Evolutionary conservation across 2,329 filamentous ascomycete species (phyloP).

Genomic region (Pseudocercospora musae): DNA sequence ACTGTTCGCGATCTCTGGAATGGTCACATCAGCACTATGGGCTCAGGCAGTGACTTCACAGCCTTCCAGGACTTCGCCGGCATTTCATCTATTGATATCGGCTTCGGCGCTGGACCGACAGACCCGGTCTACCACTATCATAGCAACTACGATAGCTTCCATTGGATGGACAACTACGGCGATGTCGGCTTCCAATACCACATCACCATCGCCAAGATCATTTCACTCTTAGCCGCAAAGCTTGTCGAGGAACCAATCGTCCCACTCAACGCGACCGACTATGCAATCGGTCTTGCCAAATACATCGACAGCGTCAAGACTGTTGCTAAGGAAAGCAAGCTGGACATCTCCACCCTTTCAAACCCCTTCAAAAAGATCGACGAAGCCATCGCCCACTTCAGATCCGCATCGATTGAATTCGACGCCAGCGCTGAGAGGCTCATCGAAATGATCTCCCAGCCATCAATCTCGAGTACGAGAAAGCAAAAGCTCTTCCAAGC

Average conservation of each 20-base stretch:
- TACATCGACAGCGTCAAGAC: constrained; percentile 45
- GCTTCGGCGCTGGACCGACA: constrained; percentile 37
- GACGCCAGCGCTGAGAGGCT: constrained; percentile 49
- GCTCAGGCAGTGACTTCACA: constrained; percentile 51
- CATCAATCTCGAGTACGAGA: constrained; percentile 43
- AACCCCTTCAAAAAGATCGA: constrained; percentile 46
- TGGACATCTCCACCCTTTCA: constrained; percentile 23
- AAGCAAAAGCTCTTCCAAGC: constrained; percentile 45
- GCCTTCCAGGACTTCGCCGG: constrained; percentile 54
- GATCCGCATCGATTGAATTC: constrained; percentile 48
- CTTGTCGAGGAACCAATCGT: constrained; percentile 48
- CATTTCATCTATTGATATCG: constrained; percentile 48
- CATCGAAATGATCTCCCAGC: constrained; percentile 41
- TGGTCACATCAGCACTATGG: constrained; percentile 55
- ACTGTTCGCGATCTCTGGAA: constrained; percentile 64
- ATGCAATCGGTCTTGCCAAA: constrained; percentile 40
- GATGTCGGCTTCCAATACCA: constrained; percentile 63
- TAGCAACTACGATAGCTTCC: constrained; percentile 77
- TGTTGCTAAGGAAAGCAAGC: constrained; percentile 26
- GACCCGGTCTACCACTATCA: constrained; percentile 71
- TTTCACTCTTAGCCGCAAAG: constrained; percentile 45
- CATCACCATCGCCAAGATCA: constrained; percentile 46
- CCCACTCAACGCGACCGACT: constrained; percentile 47
- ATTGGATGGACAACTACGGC: constrained; percentile 79
- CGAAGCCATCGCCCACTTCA: constrained; percentile 48